Conservation (phyloP, 495 filamentous ascomycete species). For the Xylaria telfairii region DNA sequence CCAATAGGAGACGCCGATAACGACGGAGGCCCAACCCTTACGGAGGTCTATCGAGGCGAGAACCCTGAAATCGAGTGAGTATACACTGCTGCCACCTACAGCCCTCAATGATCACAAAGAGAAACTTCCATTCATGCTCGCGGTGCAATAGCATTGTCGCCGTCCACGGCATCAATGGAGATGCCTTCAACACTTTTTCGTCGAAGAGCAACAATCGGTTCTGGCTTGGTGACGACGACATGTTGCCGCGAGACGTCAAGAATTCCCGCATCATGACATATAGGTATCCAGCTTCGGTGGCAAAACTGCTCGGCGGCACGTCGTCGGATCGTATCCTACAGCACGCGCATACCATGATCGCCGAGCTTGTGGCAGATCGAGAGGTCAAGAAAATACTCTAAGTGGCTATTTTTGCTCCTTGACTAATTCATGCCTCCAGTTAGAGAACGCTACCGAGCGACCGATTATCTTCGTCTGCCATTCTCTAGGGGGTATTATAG, state of each 20-base stretch:
- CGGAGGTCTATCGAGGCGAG: constrained; percentile 18
- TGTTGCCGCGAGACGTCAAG: constrained; percentile 12
- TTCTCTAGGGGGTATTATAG: constrained; percentile 20
- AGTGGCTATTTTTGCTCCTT: not conserved
- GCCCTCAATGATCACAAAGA: not conserved
- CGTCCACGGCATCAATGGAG: constrained; percentile 47
- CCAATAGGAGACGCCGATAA: not conserved
- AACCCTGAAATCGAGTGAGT: constrained; percentile 20
- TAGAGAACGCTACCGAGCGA: constrained; percentile 10
- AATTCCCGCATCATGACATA: constrained; percentile 23
- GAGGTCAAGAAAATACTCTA: not conserved
- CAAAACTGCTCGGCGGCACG: not conserved
- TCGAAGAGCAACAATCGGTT: constrained; percentile 1
- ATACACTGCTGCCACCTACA: not conserved
- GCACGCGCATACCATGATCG: constrained; percentile 18
- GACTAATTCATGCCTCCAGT: not conserved
- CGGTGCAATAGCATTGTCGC: constrained; percentile 39
- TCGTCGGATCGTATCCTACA: constrained; percentile 20
- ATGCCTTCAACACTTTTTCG: constrained; percentile 30
- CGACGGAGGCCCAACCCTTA: constrained; percentile 4
- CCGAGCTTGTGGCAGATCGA: constrained; percentile 23
- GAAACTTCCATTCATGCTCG: constrained; percentile 4
- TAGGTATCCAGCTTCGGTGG: constrained; percentile 17
- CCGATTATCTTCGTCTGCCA: constrained; percentile 21
- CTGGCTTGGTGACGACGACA: constrained; percentile 20